Evolutionary conservation across 208 protist species (phyloP).

Genomic region (Trypanosomatidae sp.): DNA sequence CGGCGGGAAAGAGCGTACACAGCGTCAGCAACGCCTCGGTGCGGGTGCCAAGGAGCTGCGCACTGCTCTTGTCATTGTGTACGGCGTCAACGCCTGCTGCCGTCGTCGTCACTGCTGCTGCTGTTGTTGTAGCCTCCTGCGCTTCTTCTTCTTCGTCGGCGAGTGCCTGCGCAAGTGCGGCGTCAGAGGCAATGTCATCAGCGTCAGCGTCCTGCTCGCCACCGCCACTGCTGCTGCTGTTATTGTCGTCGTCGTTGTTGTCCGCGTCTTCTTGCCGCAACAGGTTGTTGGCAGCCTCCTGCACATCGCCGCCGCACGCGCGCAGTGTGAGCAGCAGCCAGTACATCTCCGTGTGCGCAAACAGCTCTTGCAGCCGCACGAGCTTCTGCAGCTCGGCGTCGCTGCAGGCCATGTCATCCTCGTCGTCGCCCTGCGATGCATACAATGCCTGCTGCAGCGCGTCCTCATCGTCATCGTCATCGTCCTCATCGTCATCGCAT

Average conservation of each 20-base stretch:
- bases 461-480: background rate
- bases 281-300: slow-evolving; percentile 19
- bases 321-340: slow-evolving; percentile 48
- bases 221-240: too few species aligned
- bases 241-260: too few species aligned
- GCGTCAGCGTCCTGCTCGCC: too few species aligned
- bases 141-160: slow-evolving; percentile 27
- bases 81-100: too few species aligned
- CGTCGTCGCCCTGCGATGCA: too few species aligned
- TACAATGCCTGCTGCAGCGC: background rate
- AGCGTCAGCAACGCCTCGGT: slow-evolving; percentile 55
- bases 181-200: slow-evolving; percentile 14
- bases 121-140: too few species aligned
- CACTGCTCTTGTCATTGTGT: too few species aligned
- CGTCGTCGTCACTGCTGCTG: too few species aligned
- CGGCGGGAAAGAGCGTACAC: slow-evolving; percentile 37
- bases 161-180: slow-evolving; percentile 17
- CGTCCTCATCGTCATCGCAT: background rate
- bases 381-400: slow-evolving; percentile 23
- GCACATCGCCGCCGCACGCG: slow-evolving; percentile 16
- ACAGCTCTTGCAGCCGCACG: slow-evolving; percentile 32
- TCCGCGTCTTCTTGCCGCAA: background rate
- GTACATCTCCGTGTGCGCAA: slow-evolving; percentile 21
- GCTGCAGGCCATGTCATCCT: background rate
- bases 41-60: too few species aligned